These are phyloP conservation scores for Arachnopeziza araneosa DNA, from an alignment of 2,329 filamentous ascomycete species.

Conservation along the genomic window DNA sequence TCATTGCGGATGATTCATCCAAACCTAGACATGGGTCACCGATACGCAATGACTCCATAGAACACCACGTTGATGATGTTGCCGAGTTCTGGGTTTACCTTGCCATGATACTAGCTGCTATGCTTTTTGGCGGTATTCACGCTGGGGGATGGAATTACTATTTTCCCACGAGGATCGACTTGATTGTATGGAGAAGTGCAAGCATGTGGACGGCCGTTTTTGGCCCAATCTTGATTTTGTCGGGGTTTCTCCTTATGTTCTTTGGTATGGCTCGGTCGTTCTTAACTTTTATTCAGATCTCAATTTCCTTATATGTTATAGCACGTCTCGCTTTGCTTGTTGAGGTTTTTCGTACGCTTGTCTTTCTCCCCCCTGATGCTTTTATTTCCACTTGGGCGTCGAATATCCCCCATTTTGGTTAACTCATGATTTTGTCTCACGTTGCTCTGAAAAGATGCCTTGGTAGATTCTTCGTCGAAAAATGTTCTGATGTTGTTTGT, in stretches of 20 bases:
- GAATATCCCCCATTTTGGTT: constrained; percentile 3
- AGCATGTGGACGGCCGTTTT: background rate
- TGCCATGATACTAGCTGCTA: background rate
- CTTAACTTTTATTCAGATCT: background rate
- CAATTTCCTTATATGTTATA: background rate
- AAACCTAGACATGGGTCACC: background rate
- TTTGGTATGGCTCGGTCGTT: background rate
- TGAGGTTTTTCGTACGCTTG: constrained; percentile 6
- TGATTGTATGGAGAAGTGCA: background rate
- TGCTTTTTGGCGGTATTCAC: background rate
- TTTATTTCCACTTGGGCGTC: constrained; percentile 8
- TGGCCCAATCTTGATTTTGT: background rate
- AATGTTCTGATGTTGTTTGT: too few species aligned
- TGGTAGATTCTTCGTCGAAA: too few species aligned
- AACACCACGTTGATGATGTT: background rate
- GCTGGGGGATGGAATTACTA: background rate
- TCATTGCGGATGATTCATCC: background rate
- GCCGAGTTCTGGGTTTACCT: too few species aligned
- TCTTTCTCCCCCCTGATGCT: constrained; percentile 6
- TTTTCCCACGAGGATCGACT: background rate
- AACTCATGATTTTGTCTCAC: too few species aligned
- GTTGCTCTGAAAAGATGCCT: too few species aligned
- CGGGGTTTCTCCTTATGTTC: background rate
- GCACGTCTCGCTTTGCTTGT: constrained; percentile 6
- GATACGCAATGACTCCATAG: background rate